A percentile compares a stretch with the other conserved stretches of the same genome.
These are phyloP conservation scores for Coniochaeta sp. DNA, from an alignment of 2,329 filamentous ascomycete species.

Conservation along the genomic window DNA sequence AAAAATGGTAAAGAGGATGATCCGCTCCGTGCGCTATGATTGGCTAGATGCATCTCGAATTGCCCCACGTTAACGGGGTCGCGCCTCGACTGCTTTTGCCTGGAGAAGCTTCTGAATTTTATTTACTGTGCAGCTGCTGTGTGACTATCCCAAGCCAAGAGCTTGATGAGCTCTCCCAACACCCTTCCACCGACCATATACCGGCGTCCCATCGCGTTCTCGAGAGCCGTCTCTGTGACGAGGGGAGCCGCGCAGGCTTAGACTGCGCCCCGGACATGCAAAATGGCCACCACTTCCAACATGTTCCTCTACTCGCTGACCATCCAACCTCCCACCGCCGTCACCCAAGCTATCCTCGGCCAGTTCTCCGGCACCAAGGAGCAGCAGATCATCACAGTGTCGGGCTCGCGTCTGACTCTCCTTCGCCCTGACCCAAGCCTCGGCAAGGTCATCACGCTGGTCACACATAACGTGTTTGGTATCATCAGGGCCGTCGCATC, in stretches of 20 bases:
- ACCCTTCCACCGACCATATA: slow-evolving; percentile 1
- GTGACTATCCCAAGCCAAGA: slow-evolving; percentile 5
- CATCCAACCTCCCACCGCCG: slow-evolving; percentile 82
- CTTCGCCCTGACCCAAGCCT: slow-evolving; percentile 79
- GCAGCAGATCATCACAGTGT: slow-evolving; percentile 93
- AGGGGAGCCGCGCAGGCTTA: slow-evolving; percentile 39
- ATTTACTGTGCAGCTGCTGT: too few relatives aligned
- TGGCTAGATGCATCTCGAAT: slow-evolving; percentile 2
- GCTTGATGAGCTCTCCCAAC: slow-evolving; percentile 1
- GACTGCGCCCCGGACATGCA: slow-evolving; percentile 35
- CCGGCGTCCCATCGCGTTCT: slow-evolving; percentile 3
- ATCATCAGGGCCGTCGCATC: slow-evolving; percentile 86
- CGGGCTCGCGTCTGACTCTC: slow-evolving; percentile 82
- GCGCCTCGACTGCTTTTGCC: background rate
- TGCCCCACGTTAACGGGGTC: background rate
- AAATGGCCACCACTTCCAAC: slow-evolving; percentile 94
- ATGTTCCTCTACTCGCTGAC: slow-evolving; percentile 99
- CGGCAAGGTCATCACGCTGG: slow-evolving; percentile 77
- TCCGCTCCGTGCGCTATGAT: slow-evolving; percentile 2
- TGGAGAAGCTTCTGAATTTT: slow-evolving; percentile 8
- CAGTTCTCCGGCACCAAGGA: slow-evolving; percentile 96
- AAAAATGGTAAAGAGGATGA: background rate
- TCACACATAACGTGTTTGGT: slow-evolving; percentile 92
- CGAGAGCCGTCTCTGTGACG: slow-evolving; percentile 5
- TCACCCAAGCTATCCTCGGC: slow-evolving; percentile 85